Base-by-base conservation (phyloP, 2,329 filamentous ascomycete genomes). In the Botryotinia globosa region DNA sequence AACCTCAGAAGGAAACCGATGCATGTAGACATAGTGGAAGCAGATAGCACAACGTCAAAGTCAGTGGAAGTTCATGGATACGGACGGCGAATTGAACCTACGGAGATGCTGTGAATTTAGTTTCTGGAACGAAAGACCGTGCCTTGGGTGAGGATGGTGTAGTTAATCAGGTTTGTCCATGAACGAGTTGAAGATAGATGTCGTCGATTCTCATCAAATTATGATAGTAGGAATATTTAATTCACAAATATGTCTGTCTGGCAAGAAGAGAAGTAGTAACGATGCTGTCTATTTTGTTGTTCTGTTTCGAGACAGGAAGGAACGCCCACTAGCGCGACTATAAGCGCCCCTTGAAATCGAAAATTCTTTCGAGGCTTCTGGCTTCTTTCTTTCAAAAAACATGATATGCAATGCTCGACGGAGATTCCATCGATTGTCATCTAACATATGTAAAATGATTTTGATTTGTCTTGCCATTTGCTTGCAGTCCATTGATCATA, bases 21-120 rank as follows among this genome's bases (percentile, higher is more conserved):
- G 22, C 32, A 66, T 56, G 61, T 34, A 45, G n/a, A 58, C 22
- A 39, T 51, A 56, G 61, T 34, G 32, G 69, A 71, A 67, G 48
- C 34, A 18, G 69, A 71, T 45, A 34, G 34, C 5, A 34, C 61
- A 16, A 37, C 45, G 22, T 18, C 48, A 32, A 59, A 20, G 32
- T 29, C 37, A 29, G 61, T 65, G 16, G 69, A 71, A 34, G n/a
- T 37, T 16, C 34, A 67, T 32, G 65, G 34, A 7, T 4, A 32
- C 39, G 65, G 2, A 56, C 39, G 48, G 34, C 34, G 34, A 37
- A 56, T 10, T 22, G 65, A 39, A 34, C 64, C 48, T 56, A 18
- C 48, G 5, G 64, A 67, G 7, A 56, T 67, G 65, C 12, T 56
- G 8, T 56, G 29, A n/a, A 29, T 4, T 32, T 32, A 9, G 5